Evolutionary conservation across 2,329 filamentous ascomycete genomes (phyloP).

Genomic region (Leptographium radiaticola): DNA sequence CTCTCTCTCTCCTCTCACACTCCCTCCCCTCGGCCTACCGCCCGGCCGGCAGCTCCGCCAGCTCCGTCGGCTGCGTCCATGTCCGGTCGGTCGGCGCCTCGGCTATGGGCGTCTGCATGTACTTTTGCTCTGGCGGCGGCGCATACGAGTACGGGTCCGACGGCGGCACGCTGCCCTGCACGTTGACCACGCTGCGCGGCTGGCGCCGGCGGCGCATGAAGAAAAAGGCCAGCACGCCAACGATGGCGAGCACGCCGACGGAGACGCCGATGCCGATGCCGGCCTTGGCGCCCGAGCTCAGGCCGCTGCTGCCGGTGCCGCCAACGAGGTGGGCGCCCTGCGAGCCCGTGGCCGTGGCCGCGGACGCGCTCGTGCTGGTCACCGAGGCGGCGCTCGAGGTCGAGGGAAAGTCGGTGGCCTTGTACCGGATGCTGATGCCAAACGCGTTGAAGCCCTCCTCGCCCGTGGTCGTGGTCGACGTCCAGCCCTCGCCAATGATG

Average conservation of each 20-base stretch:
- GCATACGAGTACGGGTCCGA: background rate
- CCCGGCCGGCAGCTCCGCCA: background rate
- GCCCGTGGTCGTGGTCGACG: background rate
- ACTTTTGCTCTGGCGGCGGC: background rate
- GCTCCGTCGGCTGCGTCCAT: background rate
- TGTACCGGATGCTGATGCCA: conserved; percentile 6
- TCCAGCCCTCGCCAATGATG: background rate
- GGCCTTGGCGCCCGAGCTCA: conserved; percentile 22
- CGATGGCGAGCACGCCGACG: conserved; percentile 19
- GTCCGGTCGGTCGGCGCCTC: background rate
- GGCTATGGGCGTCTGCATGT: background rate
- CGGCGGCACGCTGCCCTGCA: background rate
- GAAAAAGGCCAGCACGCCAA: conserved; percentile 13
- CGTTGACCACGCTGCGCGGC: background rate
- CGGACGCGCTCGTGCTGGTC: background rate
- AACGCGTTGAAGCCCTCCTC: conserved; percentile 6
- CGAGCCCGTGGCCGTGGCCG: background rate
- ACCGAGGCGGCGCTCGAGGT: background rate
- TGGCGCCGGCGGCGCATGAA: conserved; percentile 1
- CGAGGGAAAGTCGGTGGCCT: background rate
- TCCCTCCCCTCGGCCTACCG: no score
- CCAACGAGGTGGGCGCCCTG: background rate
- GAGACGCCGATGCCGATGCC: conserved; percentile 22
- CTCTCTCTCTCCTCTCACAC: no score
- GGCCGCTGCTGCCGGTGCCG: conserved; percentile 3